phyloP scores from a whole-genome alignment of 352 stramenopile genomes.

The Globisporangium spiculum region DNA sequence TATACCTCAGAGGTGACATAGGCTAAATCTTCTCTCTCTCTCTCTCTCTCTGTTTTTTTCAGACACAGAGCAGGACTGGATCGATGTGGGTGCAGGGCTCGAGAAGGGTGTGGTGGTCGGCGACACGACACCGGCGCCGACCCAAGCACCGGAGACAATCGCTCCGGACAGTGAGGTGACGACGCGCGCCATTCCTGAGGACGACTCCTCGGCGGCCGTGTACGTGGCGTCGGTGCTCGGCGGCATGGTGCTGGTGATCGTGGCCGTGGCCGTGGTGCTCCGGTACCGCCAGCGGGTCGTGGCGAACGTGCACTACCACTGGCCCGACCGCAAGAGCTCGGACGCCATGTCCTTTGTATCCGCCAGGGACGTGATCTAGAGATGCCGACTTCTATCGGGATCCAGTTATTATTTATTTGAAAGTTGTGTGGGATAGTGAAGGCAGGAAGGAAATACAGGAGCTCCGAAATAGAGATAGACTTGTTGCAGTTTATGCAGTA shows the following conservation, averaged over 20 bases:
- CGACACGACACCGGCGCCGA: not conserved
- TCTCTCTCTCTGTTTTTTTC: not conserved
- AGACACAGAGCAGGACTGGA: constrained; percentile 13
- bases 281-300: constrained; percentile 14
- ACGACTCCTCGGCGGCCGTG: constrained; percentile 9
- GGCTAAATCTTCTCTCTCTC: not conserved
- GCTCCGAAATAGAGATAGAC: not conserved
- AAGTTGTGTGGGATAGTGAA: constrained; percentile 1
- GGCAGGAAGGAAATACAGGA: not conserved
- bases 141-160: not conserved
- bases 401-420: constrained; percentile 5
- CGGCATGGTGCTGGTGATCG: constrained; percentile 10
- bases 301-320: constrained; percentile 17
- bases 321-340: constrained; percentile 20
- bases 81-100: constrained; percentile 1
- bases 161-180: constrained; percentile 2
- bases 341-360: constrained; percentile 18
- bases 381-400: not conserved
- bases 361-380: constrained; percentile 17
- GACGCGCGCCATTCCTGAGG: not conserved
- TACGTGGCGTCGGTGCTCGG: constrained; percentile 15
- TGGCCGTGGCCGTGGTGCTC: not conserved
- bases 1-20: not conserved
- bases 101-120: constrained; percentile 14
- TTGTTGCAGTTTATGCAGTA: not conserved